phyloP scores from a whole-genome alignment of 176 grass and related monocot genomes.

The Oryza australiensis region DNA sequence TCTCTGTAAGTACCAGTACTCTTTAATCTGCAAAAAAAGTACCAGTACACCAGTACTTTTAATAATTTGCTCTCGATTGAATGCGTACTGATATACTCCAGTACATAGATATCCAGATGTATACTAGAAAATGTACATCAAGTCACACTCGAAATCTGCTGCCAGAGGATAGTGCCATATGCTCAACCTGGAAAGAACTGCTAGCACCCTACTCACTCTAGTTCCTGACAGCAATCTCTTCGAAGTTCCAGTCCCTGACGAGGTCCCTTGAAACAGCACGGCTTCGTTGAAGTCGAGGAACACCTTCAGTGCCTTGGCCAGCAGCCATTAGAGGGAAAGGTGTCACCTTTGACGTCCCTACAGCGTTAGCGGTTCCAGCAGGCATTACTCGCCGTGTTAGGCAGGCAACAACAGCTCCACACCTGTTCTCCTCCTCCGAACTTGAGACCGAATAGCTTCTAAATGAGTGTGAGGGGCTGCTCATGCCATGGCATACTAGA shows the following conservation, averaged over 20 bases:
- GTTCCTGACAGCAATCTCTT: conserved; percentile 59
- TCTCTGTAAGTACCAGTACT: neutral
- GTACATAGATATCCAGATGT: conserved; percentile 32
- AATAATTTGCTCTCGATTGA: neutral
- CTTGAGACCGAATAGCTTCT: conserved; percentile 89
- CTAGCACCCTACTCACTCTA: conserved; percentile 44
- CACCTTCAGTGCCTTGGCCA: conserved; percentile 42
- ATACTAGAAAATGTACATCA: conserved; percentile 48
- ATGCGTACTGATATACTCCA: conserved; percentile 20
- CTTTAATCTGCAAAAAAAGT: neutral
- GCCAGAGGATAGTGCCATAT: conserved; percentile 26
- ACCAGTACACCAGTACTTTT: conserved; percentile 1
- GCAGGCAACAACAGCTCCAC: conserved; percentile 59
- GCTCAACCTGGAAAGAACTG: conserved; percentile 18
- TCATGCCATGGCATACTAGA: conserved; percentile 81
- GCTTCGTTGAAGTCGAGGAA: conserved; percentile 75
- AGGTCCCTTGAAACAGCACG: conserved; percentile 81
- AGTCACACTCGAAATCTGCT: conserved; percentile 14
- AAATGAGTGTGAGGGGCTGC: conserved; percentile 73
- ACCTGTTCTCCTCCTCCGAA: conserved; percentile 68
- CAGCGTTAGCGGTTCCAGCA: conserved; percentile 30
- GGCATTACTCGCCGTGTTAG: conserved; percentile 54
- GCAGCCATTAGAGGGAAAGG: conserved; percentile 57
- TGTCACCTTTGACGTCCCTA: conserved; percentile 69
- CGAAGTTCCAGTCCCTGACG: conserved; percentile 93